phyloP scores from a whole-genome alignment of 2,329 filamentous ascomycete species.

The Penicillium brasilianum region DNA sequence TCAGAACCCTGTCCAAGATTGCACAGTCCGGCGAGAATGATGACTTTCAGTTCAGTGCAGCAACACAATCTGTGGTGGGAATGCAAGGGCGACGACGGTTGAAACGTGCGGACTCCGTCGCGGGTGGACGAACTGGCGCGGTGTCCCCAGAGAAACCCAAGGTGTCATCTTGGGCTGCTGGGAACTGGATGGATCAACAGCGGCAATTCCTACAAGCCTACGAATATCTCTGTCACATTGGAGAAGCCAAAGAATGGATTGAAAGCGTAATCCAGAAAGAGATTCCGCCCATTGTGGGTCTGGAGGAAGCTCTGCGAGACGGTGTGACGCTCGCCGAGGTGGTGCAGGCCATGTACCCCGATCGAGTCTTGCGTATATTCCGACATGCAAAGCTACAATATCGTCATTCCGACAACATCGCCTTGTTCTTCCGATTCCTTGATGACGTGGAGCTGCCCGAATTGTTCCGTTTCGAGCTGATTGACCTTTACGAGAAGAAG shows the following conservation, averaged over 20 bases:
- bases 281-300: slow-evolving; percentile 88
- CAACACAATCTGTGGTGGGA: slow-evolving; percentile 84
- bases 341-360: slow-evolving; percentile 84
- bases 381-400: slow-evolving; percentile 83
- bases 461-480: slow-evolving; percentile 93
- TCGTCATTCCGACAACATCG: slow-evolving; percentile 97
- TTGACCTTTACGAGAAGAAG: slow-evolving; percentile 99
- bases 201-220: slow-evolving; percentile 95
- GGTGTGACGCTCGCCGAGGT: slow-evolving; percentile 94
- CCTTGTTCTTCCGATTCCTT: slow-evolving; percentile 91
- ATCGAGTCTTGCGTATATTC: slow-evolving; percentile 80
- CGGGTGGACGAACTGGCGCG: slow-evolving; percentile 54
- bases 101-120: slow-evolving; percentile 68
- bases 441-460: slow-evolving; percentile 92
- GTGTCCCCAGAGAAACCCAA: slow-evolving; percentile 55
- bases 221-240: slow-evolving; percentile 98
- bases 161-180: slow-evolving; percentile 74
- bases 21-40: slow-evolving; percentile 76
- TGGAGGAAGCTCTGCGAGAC: slow-evolving; percentile 90
- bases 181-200: slow-evolving; percentile 99
- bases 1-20: slow-evolving; percentile 83
- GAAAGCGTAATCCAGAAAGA: slow-evolving; percentile 84
- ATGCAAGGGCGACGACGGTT: slow-evolving; percentile 81
- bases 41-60: slow-evolving; percentile 78
- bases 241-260: slow-evolving; percentile 99